phyloP scores from a whole-genome alignment of 257 asterid genomes.

The Lycium barbarum region DNA sequence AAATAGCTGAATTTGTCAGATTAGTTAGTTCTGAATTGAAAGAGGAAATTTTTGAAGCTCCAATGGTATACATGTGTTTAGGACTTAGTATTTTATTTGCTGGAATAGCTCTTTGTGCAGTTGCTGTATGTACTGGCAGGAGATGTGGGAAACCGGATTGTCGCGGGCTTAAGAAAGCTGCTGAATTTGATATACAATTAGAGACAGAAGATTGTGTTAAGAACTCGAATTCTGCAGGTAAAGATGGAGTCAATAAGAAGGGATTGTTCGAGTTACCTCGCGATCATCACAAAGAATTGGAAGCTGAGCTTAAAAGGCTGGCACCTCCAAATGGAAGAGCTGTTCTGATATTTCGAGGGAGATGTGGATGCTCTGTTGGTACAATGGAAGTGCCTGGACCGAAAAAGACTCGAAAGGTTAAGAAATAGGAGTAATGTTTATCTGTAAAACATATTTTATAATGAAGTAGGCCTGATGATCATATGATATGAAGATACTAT shows the following conservation, averaged over 20 bases:
- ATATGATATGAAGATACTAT: not conserved
- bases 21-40: slow-evolving; percentile 57
- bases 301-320: slow-evolving; percentile 95
- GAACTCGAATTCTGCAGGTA: slow-evolving; percentile 43
- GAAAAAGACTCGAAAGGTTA: slow-evolving; percentile 72
- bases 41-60: slow-evolving; percentile 74
- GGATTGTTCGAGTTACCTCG: slow-evolving; percentile 81
- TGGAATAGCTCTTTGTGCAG: slow-evolving; percentile 60
- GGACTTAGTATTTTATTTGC: slow-evolving; percentile 76
- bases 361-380: slow-evolving; percentile 94
- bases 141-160: slow-evolving; percentile 82
- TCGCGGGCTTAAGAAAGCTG: slow-evolving; percentile 76
- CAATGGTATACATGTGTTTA: slow-evolving; percentile 78
- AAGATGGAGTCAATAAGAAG: slow-evolving; percentile 50
- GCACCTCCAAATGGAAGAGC: slow-evolving; percentile 97
- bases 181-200: slow-evolving; percentile 90
- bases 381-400: slow-evolving; percentile 93
- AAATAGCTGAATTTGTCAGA: slow-evolving; percentile 49
- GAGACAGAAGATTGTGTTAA: slow-evolving; percentile 81
- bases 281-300: slow-evolving; percentile 83
- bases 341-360: slow-evolving; percentile 76
- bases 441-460: slow-evolving; percentile 23
- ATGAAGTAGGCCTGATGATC: slow-evolving; percentile 29
- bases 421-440: slow-evolving; percentile 53
- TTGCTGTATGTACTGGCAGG: slow-evolving; percentile 54